These are phyloP conservation scores for Trichoderma sp. DNA, from an alignment of 2,329 filamentous ascomycete genomes.

Conservation along the genomic window DNA sequence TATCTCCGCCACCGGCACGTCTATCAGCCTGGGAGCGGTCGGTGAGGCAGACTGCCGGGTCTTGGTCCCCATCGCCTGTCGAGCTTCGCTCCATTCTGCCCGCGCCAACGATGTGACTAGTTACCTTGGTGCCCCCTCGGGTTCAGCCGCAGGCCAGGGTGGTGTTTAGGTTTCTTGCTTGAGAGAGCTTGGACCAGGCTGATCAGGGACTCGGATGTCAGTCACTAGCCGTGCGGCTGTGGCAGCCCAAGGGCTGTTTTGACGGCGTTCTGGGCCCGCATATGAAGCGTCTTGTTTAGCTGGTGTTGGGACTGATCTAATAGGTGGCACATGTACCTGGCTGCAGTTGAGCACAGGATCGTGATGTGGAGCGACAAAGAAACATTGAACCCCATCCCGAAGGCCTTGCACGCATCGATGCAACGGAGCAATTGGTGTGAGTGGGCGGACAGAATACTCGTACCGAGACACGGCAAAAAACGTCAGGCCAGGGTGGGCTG, in stretches of 20 bases:
- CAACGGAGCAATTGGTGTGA: background rate
- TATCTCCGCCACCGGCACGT: constrained; percentile 15
- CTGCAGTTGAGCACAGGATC: background rate
- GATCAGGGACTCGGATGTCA: constrained; percentile 13
- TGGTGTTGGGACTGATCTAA: background rate
- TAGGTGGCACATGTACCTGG: background rate
- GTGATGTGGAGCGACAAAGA: constrained; percentile 13
- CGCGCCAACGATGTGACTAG: constrained; percentile 2
- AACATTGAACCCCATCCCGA: constrained; percentile 5
- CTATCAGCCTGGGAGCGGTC: constrained; percentile 15
- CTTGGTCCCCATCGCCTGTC: background rate
- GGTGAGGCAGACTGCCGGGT: constrained; percentile 23
- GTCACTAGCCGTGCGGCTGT: constrained; percentile 19
- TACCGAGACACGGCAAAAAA: background rate
- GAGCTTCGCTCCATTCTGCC: background rate
- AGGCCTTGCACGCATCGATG: constrained; percentile 1
- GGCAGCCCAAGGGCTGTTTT: background rate
- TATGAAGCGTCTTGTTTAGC: background rate
- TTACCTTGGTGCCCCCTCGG: constrained; percentile 10
- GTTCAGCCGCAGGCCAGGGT: constrained; percentile 24
- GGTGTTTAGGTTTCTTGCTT: background rate
- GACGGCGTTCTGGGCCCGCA: constrained; percentile 13
- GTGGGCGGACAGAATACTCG: background rate
- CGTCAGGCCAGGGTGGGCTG: background rate
- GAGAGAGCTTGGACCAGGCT: constrained; percentile 3